These are phyloP conservation scores for Mucor indicus DNA, from an alignment of 371 early-diverging fungal genomes.

Conservation along the genomic window DNA sequence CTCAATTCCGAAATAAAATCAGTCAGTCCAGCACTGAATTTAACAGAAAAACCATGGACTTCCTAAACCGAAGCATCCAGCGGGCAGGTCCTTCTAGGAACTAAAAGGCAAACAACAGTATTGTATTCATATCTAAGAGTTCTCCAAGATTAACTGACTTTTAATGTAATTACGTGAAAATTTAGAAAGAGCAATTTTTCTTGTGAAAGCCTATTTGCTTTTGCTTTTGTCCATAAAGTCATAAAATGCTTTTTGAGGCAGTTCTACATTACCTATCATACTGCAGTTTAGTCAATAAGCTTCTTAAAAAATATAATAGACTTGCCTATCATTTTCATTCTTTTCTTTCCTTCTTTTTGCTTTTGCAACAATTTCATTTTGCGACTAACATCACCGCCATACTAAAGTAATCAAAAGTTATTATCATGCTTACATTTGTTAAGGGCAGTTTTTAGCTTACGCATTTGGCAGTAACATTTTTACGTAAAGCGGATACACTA, in stretches of 20 bases:
- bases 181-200: not conserved
- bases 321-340: constrained; percentile 73
- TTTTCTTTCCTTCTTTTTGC: constrained; percentile 88
- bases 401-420: constrained; percentile 36
- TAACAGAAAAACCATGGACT: too few relatives aligned
- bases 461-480: constrained; percentile 94
- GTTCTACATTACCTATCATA: constrained; percentile 59
- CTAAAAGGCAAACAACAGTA: too few relatives aligned
- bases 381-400: constrained; percentile 92
- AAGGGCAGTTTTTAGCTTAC: constrained; percentile 44
- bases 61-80: too few relatives aligned
- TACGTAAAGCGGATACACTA: constrained; percentile 77
- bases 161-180: not conserved
- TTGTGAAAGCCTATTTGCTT: too few relatives aligned
- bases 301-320: not conserved
- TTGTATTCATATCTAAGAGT: too few relatives aligned
- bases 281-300: too few relatives aligned
- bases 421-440: not conserved
- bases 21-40: too few relatives aligned
- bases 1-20: too few relatives aligned
- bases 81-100: too few relatives aligned
- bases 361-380: constrained; percentile 90
- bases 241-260: constrained; percentile 73
- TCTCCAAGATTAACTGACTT: too few relatives aligned
- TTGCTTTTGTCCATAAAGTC: constrained; percentile 60